phyloP scores from a whole-genome alignment of 768 basidiomycete genomes.

The Pulveroboletus sp. region DNA sequence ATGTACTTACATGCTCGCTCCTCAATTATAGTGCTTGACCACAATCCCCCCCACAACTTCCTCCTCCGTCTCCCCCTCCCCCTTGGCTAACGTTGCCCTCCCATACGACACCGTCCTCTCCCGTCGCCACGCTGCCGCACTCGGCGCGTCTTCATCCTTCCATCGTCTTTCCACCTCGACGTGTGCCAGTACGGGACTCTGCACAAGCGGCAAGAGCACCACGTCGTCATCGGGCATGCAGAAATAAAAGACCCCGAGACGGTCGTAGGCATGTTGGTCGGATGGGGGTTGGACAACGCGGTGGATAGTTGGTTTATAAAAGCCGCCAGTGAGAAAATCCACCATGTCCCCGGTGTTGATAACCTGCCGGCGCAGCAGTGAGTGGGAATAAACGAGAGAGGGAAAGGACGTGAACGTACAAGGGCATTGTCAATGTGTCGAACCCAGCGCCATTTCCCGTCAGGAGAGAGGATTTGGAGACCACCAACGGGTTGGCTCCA shows the following conservation, averaged over 20 bases:
- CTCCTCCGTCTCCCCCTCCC: slow-evolving; percentile 48
- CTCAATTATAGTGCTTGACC: slow-evolving; percentile 56
- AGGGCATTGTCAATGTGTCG: slow-evolving; percentile 57
- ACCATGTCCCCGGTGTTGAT: slow-evolving; percentile 60
- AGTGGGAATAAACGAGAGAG: slow-evolving; percentile 1
- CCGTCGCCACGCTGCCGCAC: slow-evolving; percentile 50
- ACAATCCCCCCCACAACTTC: slow-evolving; percentile 52
- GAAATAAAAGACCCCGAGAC: slow-evolving; percentile 60
- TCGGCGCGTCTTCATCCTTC: slow-evolving; percentile 41
- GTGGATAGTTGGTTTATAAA: slow-evolving; percentile 57
- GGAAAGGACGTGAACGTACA: slow-evolving; percentile 26
- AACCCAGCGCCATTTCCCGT: slow-evolving; percentile 57
- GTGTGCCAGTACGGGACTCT: slow-evolving; percentile 49
- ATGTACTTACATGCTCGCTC: too few species aligned
- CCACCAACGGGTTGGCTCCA: slow-evolving; percentile 61
- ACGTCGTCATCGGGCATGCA: slow-evolving; percentile 49
- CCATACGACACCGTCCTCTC: slow-evolving; percentile 52
- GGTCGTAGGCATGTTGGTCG: slow-evolving; percentile 46
- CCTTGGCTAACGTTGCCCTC: slow-evolving; percentile 38
- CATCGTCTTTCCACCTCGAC: slow-evolving; percentile 38
- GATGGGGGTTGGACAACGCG: slow-evolving; percentile 56
- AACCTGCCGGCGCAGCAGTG: slow-evolving; percentile 34
- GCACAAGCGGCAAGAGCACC: slow-evolving; percentile 39
- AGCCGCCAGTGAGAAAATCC: slow-evolving; percentile 57
- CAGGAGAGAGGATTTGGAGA: slow-evolving; percentile 51